Evolutionary conservation across 2,329 filamentous ascomycete species (phyloP), one percentile per base, ranked within the genome.

Genomic region (Parastagonospora avenae): DNA sequence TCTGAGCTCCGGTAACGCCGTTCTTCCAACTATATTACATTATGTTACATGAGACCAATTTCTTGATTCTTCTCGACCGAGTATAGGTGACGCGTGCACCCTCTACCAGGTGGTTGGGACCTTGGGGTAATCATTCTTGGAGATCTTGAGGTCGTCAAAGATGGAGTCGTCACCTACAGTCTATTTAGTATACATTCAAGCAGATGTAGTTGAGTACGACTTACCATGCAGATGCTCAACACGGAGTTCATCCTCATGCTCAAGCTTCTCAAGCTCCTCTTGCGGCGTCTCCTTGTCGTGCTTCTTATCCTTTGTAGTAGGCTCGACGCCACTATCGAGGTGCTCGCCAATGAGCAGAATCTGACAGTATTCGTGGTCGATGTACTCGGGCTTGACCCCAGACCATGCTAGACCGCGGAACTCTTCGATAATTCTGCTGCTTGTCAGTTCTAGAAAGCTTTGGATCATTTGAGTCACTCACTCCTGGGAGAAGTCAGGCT

Each of bases 291-390:
- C 82, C 62, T 87, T 85, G 12, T 72, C 61, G 5, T 79, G 68
- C 55, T 83, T 77, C 62, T 87, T 77, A 38, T 84, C 75, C 57
- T 87, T 85, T 16, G 79, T 76, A 3, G 80, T 79, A 24, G 81
- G 76, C 61, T 86, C 80, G 0, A 84, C 75, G 0, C 85, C 86
- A 52, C 82, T 83, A 0, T 83, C 79, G 19, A 74, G 76, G 1
- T 81, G 81, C 62, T 91, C 85, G 6, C 92, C 91, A 38, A 96
- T 87, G 49, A 96, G 80, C 8, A 96, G 75, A 46, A 96, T 81
- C 67, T 96, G 90, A 0, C 88, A 83, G 58, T 90, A 89, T 30
- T 80, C 80, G 66, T 90, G 91, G 62, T 93, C 82, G 2, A 96
- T 78, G 60, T 92, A 85, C 50, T 88, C 84, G 0, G 91, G 89